These are phyloP conservation scores for Lentinula aciculospora DNA, from an alignment of 768 basidiomycete species.

Conservation along the genomic window DNA sequence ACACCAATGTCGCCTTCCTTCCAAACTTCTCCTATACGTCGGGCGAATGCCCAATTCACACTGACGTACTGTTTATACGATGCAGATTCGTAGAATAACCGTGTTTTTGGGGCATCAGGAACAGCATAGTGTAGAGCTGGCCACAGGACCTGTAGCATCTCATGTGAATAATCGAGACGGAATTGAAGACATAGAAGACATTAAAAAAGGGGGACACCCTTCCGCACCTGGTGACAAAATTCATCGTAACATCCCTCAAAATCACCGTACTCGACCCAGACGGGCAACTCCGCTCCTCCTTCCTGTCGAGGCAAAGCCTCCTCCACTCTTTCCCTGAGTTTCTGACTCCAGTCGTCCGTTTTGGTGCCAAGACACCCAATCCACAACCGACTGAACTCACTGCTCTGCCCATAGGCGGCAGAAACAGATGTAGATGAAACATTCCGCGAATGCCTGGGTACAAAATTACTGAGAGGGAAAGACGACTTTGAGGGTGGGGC, in stretches of 20 bases:
- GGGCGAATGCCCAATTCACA: slow-evolving; percentile 89
- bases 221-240: slow-evolving; percentile 73
- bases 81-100: slow-evolving; percentile 72
- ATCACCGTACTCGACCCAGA: slow-evolving; percentile 80
- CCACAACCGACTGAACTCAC: slow-evolving; percentile 45
- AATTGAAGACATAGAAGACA: background rate
- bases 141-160: slow-evolving; percentile 54
- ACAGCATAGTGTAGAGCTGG: slow-evolving; percentile 83
- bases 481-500: background rate
- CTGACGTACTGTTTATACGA: slow-evolving; percentile 82
- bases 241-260: slow-evolving; percentile 80
- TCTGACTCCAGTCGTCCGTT: slow-evolving; percentile 43
- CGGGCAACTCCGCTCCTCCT: slow-evolving; percentile 34
- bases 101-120: slow-evolving; percentile 84
- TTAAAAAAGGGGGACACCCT: slow-evolving; percentile 25
- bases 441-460: slow-evolving; percentile 25
- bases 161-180: slow-evolving; percentile 16
- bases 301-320: slow-evolving; percentile 7
- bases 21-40: slow-evolving; percentile 74
- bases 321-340: slow-evolving; percentile 1
- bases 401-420: slow-evolving; percentile 33
- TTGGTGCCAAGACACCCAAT: slow-evolving; percentile 73
- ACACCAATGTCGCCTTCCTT: slow-evolving; percentile 82
- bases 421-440: slow-evolving; percentile 19
- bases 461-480: background rate